phyloP scores from a whole-genome alignment of 2,329 filamentous ascomycete species.

The Cercospora canescens region DNA sequence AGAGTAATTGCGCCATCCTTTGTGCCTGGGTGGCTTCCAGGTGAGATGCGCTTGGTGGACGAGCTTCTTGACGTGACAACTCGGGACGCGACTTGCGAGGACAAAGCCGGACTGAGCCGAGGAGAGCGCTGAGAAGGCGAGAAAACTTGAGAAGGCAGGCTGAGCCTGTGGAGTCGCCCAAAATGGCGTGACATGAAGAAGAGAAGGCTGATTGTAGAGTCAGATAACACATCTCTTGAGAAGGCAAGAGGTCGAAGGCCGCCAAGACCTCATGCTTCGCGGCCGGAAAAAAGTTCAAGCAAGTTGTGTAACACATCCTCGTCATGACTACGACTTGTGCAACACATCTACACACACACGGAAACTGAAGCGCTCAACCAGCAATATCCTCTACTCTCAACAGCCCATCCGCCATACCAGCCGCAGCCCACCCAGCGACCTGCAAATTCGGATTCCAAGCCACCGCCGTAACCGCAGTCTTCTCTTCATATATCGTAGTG shows the following conservation, averaged over 20 bases:
- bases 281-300: neutral
- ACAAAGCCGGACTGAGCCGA: neutral
- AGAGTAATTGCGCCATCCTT: neutral
- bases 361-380: neutral
- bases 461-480: slow-evolving; percentile 45
- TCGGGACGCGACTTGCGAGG: neutral
- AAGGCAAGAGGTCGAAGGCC: neutral
- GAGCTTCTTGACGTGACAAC: neutral
- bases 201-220: neutral
- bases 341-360: neutral
- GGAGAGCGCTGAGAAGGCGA: neutral
- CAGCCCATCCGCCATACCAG: slow-evolving; percentile 50
- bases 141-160: neutral
- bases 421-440: slow-evolving; percentile 53
- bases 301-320: neutral
- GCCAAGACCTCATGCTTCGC: neutral
- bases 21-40: neutral
- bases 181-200: neutral
- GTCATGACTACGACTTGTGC: no score
- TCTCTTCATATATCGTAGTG: slow-evolving; percentile 48
- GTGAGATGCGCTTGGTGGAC: neutral
- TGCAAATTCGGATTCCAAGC: slow-evolving; percentile 54
- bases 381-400: slow-evolving; percentile 52
- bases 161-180: neutral
- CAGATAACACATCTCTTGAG: neutral